Evolutionary conservation across 2,329 filamentous ascomycete species (phyloP), one percentile per base, ranked within the genome.

Genomic region (Botryotinia calthae): DNA sequence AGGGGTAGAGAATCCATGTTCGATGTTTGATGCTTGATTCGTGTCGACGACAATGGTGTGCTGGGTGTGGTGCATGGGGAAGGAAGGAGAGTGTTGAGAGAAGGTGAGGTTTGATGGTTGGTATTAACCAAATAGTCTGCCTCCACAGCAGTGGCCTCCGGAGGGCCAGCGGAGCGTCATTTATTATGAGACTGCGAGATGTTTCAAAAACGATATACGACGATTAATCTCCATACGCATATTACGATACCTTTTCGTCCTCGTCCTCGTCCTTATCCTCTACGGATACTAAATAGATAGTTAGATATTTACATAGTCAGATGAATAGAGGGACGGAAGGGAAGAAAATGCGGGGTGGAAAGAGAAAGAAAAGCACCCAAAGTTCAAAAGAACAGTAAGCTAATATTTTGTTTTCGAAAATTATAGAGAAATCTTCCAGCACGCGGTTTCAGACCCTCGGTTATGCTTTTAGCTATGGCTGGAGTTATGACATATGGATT

Each of bases 401-500:
- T 61, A 51, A 70, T 14, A 25, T 54, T 40, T 70, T 31, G 1
- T 14, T 5, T 44, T 40, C 28, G n/a, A 34, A 59, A 67, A 73
- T 42, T 20, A 75, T 81, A 95, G 93, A 92, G 96, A 84, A 98
- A 98, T 85, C 87, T 99, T 75, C 96, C 96, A 76, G 90, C 93
- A 76, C 92, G 92, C 81, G 95, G 95, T 79, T 97, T 98, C 88
- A 91, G 92, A 74, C 95, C 96, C 28, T 87, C 90, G 66, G 88
- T 90, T 75, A 90, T 97, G 82, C 87, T 98, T 77, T 81, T 93
- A 78, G 93, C 90, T 76, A 90, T 94, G 83, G 92, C 89, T 78
- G 87, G 87, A 71, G 85, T 98, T 78, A 95, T 97, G 91, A 87
- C 88, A 77, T 98, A 93, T 83, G 96, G 96, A 75, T 97, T 96